These are phyloP conservation scores for Ophidiomyces ophidiicola DNA, from an alignment of 2,329 filamentous ascomycete genomes.

Conservation along the genomic window DNA sequence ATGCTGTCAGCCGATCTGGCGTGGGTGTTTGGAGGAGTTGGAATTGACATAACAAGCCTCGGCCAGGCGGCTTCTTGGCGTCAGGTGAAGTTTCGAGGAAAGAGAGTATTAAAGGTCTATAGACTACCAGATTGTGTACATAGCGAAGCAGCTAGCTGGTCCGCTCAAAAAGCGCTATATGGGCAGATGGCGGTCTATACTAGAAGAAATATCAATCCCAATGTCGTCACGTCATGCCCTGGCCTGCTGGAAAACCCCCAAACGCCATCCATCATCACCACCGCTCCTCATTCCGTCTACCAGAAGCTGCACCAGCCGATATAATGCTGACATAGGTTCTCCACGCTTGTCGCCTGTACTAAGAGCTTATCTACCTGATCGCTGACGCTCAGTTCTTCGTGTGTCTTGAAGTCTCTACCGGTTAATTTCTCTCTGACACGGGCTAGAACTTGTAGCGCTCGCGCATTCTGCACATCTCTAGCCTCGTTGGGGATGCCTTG, in stretches of 20 bases:
- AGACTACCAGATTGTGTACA: no score
- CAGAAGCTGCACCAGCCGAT: constrained; percentile 99
- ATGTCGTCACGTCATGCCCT: no score
- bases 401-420: constrained; percentile 77
- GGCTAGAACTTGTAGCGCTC: constrained; percentile 80
- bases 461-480: constrained; percentile 77
- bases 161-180: no score
- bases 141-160: no score
- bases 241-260: background rate
- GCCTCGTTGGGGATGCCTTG: constrained; percentile 34
- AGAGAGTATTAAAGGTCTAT: no score
- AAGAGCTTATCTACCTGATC: constrained; percentile 91
- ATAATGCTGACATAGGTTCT: constrained; percentile 97
- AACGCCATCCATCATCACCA: background rate
- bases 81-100: no score
- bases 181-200: no score
- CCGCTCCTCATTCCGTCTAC: constrained; percentile 35
- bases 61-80: no score
- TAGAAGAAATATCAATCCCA: no score
- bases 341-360: constrained; percentile 86
- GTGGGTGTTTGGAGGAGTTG: no score
- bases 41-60: no score
- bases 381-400: constrained; percentile 71
- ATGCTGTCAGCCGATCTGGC: no score
- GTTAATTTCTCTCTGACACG: constrained; percentile 93